These are phyloP conservation scores for Pythium myriotylum DNA, from an alignment of 352 stramenopile species.

Conservation along the genomic window DNA sequence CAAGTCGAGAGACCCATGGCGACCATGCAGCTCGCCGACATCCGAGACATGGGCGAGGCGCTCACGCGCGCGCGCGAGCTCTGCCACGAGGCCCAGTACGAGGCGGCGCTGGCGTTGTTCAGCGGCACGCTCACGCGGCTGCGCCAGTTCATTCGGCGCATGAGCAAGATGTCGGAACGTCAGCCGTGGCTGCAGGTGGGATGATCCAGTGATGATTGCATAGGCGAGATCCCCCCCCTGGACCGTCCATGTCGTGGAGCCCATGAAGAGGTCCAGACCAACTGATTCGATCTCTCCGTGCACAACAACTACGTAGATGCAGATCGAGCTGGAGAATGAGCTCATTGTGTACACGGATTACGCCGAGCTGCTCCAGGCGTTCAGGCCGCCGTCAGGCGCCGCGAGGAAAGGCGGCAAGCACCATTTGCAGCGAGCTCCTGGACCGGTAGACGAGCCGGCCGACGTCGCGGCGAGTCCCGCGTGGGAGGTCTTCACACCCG, in stretches of 20 bases:
- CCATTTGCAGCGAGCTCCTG: constrained; percentile 26
- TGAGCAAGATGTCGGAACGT: constrained; percentile 75
- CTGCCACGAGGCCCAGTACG: constrained; percentile 66
- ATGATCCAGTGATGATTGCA: neutral
- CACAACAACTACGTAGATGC: constrained; percentile 45
- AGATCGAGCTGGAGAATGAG: constrained; percentile 84
- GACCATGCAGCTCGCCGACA: constrained; percentile 61
- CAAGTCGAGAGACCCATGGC: no score
- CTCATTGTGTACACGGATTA: constrained; percentile 80
- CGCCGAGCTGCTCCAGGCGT: constrained; percentile 66
- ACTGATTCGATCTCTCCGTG: no score
- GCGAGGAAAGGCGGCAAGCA: constrained; percentile 26
- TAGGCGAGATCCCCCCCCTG: neutral
- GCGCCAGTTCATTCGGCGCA: constrained; percentile 62
- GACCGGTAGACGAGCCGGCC: constrained; percentile 30
- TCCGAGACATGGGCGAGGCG: constrained; percentile 68
- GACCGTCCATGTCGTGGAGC: constrained; percentile 10
- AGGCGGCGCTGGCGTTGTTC: constrained; percentile 63
- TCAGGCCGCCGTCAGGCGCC: constrained; percentile 51
- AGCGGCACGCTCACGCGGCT: constrained; percentile 58
- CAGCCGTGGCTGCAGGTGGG: constrained; percentile 77
- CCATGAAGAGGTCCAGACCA: no score
- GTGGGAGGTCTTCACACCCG: constrained; percentile 60
- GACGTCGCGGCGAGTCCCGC: constrained; percentile 24
- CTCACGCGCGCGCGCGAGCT: constrained; percentile 62